These are phyloP conservation scores for Mycena crocata DNA, from an alignment of 768 basidiomycete species.

Conservation along the genomic window DNA sequence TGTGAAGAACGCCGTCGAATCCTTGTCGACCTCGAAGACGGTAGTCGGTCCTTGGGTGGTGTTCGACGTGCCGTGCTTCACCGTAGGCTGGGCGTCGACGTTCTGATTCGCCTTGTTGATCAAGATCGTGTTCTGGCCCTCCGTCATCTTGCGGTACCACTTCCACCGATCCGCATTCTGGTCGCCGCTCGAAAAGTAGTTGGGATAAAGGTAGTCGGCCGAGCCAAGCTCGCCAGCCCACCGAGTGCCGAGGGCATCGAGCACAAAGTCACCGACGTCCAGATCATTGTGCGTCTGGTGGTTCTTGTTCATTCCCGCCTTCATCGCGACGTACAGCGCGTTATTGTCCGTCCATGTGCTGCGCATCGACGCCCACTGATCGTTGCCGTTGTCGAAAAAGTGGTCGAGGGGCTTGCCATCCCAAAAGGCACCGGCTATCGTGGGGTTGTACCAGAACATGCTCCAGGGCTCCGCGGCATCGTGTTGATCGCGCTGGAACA, in stretches of 20 bases:
- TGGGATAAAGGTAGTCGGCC: slow-evolving; percentile 77
- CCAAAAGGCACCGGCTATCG: slow-evolving; percentile 92
- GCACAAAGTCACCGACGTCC: slow-evolving; percentile 94
- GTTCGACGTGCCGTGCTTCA: slow-evolving; percentile 60
- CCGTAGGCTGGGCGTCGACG: slow-evolving; percentile 74
- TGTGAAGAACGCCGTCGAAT: slow-evolving; percentile 85
- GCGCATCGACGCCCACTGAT: slow-evolving; percentile 93
- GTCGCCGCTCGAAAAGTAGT: slow-evolving; percentile 82
- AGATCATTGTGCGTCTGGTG: slow-evolving; percentile 97
- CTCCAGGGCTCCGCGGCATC: slow-evolving; percentile 88
- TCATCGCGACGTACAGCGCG: slow-evolving; percentile 89
- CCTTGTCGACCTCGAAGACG: slow-evolving; percentile 67
- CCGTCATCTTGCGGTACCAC: slow-evolving; percentile 96
- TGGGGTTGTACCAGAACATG: slow-evolving; percentile 95
- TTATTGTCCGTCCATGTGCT: slow-evolving; percentile 92
- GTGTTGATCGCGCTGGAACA: slow-evolving; percentile 91
- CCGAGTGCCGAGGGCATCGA: slow-evolving; percentile 93
- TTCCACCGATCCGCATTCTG: slow-evolving; percentile 83
- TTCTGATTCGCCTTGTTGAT: slow-evolving; percentile 84
- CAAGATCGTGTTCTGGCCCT: slow-evolving; percentile 96
- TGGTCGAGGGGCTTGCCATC: slow-evolving; percentile 84
- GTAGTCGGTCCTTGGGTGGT: slow-evolving; percentile 89
- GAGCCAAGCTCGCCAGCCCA: slow-evolving; percentile 97
- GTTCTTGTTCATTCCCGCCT: slow-evolving; percentile 80
- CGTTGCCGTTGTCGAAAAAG: slow-evolving; percentile 77